Conservation (phyloP, 2,329 filamentous ascomycete species). For the Diaporthe australafricana region DNA sequence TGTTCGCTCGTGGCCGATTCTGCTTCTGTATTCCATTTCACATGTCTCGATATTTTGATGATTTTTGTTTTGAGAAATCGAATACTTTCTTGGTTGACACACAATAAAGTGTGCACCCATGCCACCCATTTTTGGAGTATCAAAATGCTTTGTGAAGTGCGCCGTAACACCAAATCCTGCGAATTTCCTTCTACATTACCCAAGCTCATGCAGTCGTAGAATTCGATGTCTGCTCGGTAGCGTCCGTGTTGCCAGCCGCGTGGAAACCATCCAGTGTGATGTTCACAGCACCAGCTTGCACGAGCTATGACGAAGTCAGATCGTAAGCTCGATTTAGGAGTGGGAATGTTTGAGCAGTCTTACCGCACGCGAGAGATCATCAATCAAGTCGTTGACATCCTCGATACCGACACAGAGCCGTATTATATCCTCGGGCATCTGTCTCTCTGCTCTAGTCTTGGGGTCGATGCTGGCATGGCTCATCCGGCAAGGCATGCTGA, state of each 20-base stretch:
- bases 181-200: not conserved
- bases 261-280: slow-evolving; percentile 87
- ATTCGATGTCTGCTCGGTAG: slow-evolving; percentile 54
- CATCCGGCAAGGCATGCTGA: slow-evolving; percentile 99
- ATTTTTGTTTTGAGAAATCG: slow-evolving; percentile 1
- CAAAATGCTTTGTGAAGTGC: slow-evolving; percentile 36
- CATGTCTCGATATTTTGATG: slow-evolving; percentile 24
- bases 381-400: slow-evolving; percentile 89
- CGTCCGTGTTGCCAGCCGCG: slow-evolving; percentile 65
- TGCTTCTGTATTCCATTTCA: slow-evolving; percentile 23
- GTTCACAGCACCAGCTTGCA: slow-evolving; percentile 92
- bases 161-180: slow-evolving; percentile 28
- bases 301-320: slow-evolving; percentile 66
- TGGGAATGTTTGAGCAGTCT: slow-evolving; percentile 53
- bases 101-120: not conserved
- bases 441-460: slow-evolving; percentile 87
- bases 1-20: slow-evolving; percentile 1
- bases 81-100: not conserved
- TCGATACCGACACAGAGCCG: slow-evolving; percentile 96
- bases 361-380: slow-evolving; percentile 91
- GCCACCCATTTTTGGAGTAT: slow-evolving; percentile 21
- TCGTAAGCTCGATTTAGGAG: not conserved
- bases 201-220: slow-evolving; percentile 8
- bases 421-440: slow-evolving; percentile 97
- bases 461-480: slow-evolving; percentile 98